Base-by-base conservation (phyloP, 805 yeast genomes). In the Zygotorulaspora sp. region DNA sequence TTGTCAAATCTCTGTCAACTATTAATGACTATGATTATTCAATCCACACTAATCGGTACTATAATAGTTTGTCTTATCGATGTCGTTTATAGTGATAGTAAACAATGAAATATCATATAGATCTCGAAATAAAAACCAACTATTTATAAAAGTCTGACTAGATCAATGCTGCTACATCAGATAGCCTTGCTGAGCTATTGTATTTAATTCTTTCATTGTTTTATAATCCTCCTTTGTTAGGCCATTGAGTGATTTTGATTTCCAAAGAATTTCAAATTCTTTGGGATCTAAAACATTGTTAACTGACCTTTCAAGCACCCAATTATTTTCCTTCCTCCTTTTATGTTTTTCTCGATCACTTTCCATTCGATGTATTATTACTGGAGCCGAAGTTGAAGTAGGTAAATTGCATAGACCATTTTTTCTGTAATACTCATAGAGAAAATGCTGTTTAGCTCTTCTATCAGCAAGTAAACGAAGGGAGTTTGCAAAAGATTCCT, bases 271-370 rank as follows among this genome's bases (percentile, higher is more conserved):
- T 44, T 71, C 73, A 68, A 80, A 70, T 67, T 80, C 74, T 45
- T 64, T 48, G 54, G 70, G 28, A 55, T 69, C 74, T 12, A 61
- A 27, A 4, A 45, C 32, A 30, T 1, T 71, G 67, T 29, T 37
- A 24, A 30, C 17, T 8, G 45, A 39, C 41, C 84, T 61, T 21
- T 68, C 70, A 1, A 82, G 77, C 7, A 79, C 72, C 95, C 96
- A 87, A 15, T 78, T 67, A 8, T 72, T 75, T 52, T 90, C 97
- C 50, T 89, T 87, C 10, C 83, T 74, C 47, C 84, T 72, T 57
- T 90, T 90, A 53, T 86, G 88, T 40, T 95, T 68, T 57, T 90
- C 98, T 49, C 98, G 68, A 57, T 90, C 97, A 45, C 82, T 89
- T 57, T 90, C 97, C 80, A 90, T 87, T 43, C 97, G 67, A 24